A percentile compares a stretch with the other conserved stretches of the same genome.
phyloP scores from a whole-genome alignment of 1,284 basidiomycete species.

The Microbotryomycetes sp. region DNA sequence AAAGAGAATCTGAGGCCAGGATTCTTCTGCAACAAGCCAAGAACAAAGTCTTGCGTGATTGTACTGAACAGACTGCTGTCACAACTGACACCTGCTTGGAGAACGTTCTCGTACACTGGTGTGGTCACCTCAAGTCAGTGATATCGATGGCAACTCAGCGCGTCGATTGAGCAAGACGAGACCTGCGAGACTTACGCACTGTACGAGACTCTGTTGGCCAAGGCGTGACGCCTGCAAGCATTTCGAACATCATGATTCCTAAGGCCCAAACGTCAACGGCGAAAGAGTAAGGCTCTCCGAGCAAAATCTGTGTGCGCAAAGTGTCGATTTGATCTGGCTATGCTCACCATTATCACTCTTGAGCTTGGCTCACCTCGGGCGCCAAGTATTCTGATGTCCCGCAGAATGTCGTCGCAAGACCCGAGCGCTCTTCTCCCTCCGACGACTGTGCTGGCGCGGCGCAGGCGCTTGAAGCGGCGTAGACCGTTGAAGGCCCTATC shows the following conservation, averaged over 20 bases:
- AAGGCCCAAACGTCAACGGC: constrained; percentile 98
- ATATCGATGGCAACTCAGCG: neutral
- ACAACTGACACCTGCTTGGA: constrained; percentile 81
- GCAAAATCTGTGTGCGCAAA: constrained; percentile 56
- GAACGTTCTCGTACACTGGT: constrained; percentile 72
- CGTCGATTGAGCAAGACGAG: neutral
- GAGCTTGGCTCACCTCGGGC: constrained; percentile 19
- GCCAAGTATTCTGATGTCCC: constrained; percentile 82
- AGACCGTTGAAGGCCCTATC: constrained; percentile 3
- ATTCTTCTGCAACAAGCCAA: constrained; percentile 85
- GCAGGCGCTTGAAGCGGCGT: too few species aligned
- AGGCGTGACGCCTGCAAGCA: constrained; percentile 84
- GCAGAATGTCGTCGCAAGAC: constrained; percentile 33
- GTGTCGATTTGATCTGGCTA: neutral
- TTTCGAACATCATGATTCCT: constrained; percentile 94
- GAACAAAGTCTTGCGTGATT: constrained; percentile 89
- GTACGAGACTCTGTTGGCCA: constrained; percentile 89
- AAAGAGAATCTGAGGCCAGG: constrained; percentile 67
- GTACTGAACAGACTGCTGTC: constrained; percentile 74
- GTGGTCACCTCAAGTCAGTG: neutral
- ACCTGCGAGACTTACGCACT: constrained; percentile 39
- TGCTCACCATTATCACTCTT: neutral
- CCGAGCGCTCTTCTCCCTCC: neutral
- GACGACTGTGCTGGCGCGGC: neutral
- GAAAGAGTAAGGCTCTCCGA: constrained; percentile 82